A percentile compares a stretch with the other conserved stretches of the same genome.
Evolutionary conservation across 305 asterid genomes (phyloP).

Genomic region (Ajuga reptans): DNA sequence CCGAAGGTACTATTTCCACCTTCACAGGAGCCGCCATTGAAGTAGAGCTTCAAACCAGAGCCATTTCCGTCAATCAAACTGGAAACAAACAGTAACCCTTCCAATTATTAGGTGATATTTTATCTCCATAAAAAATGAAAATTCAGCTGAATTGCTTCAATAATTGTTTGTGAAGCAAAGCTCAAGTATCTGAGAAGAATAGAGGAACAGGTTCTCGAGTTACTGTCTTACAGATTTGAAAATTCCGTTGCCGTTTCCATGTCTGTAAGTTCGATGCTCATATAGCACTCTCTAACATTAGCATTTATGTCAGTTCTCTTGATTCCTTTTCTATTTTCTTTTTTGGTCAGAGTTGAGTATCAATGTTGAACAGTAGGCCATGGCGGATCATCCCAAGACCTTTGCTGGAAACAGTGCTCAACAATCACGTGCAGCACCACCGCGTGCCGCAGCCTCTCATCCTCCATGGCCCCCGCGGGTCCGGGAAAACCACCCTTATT

Average conservation of each 20-base stretch:
- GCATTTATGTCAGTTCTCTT: background rate
- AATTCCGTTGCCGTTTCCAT: conserved; percentile 12
- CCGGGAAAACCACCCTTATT: conserved; percentile 91
- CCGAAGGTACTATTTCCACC: background rate
- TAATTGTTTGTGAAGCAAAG: background rate
- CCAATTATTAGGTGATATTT: background rate
- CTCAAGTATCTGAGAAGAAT: background rate
- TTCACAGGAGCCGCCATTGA: conserved; percentile 24
- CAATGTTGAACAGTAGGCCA: conserved; percentile 46
- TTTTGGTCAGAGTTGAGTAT: conserved; percentile 26
- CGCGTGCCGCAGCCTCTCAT: conserved; percentile 89
- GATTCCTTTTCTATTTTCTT: background rate
- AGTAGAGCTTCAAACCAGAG: conserved; percentile 12
- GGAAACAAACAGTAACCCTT: background rate
- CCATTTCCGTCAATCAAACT: background rate
- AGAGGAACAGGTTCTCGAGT: background rate
- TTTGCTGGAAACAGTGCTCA: conserved; percentile 71
- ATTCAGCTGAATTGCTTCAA: background rate
- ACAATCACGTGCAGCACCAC: conserved; percentile 83
- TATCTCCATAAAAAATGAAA: background rate
- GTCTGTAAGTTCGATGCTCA: conserved; percentile 27
- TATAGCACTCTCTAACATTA: background rate
- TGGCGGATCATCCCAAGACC: conserved; percentile 91
- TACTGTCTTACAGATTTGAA: background rate
- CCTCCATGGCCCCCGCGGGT: conserved; percentile 96